phyloP scores from a whole-genome alignment of 2,329 filamentous ascomycete species.

The Sphaerulina musiva region DNA sequence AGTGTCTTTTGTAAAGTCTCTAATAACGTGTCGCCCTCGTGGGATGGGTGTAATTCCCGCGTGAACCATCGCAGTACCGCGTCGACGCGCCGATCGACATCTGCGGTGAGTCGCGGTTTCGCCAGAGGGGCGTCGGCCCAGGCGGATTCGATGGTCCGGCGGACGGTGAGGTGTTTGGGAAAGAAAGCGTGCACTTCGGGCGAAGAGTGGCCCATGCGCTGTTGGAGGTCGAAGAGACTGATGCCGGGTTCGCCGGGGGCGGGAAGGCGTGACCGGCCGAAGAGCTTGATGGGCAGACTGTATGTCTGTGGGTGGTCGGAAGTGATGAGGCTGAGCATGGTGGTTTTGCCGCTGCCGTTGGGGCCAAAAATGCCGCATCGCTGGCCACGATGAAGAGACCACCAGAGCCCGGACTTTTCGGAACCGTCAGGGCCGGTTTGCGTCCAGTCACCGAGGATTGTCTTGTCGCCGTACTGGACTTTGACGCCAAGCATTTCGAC shows the following conservation, averaged over 20 bases:
- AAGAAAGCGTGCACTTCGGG: conserved; percentile 94
- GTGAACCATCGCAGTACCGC: conserved; percentile 71
- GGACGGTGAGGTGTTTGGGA: conserved; percentile 66
- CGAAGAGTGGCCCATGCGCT: conserved; percentile 83
- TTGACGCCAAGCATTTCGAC: conserved; percentile 82
- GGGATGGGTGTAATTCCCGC: conserved; percentile 60
- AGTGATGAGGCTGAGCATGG: conserved; percentile 81
- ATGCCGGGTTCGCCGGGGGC: conserved; percentile 65
- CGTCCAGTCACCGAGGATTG: conserved; percentile 74
- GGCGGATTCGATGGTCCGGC: conserved; percentile 72
- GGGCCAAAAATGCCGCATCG: conserved; percentile 90
- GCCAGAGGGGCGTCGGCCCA: conserved; percentile 84
- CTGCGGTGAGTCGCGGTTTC: conserved; percentile 56
- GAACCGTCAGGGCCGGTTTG: conserved; percentile 48
- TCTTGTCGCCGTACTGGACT: conserved; percentile 71
- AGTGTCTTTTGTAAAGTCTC: conserved; percentile 3
- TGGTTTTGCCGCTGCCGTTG: conserved; percentile 93
- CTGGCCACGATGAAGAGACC: conserved; percentile 76
- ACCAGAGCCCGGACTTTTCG: conserved; percentile 57
- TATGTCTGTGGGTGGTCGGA: conserved; percentile 96
- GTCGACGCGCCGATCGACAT: conserved; percentile 56
- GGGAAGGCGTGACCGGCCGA: conserved; percentile 74
- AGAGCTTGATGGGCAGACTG: conserved; percentile 76
- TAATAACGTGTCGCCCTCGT: conserved; percentile 10
- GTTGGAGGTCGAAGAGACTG: conserved; percentile 87